Percentiles rank a stretch among this genome's conserved stretches.
phyloP scores from a whole-genome alignment of 495 filamentous ascomycete genomes.

The Penicillium cosmopolitanum region DNA sequence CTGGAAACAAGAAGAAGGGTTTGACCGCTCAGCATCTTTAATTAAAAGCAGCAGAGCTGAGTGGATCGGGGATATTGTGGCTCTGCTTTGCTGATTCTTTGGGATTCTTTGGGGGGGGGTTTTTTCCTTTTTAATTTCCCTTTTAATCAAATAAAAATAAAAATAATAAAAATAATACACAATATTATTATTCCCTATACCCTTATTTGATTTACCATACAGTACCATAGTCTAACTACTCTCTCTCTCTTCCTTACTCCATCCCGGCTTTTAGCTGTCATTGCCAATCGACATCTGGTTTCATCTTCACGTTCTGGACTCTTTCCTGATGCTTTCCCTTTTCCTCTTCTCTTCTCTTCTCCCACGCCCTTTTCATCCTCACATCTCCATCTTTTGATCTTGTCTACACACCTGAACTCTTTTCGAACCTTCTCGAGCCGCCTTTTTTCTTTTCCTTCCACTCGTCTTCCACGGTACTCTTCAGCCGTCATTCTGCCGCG shows the following conservation, averaged over 20 bases:
- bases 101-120: constrained; percentile 1
- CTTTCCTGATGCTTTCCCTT: constrained; percentile 15
- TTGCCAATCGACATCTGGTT: constrained; percentile 2
- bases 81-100: constrained; percentile 7
- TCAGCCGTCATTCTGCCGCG: constrained; percentile 20
- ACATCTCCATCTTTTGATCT: constrained; percentile 8
- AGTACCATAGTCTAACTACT: constrained; percentile 5
- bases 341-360: constrained; percentile 3
- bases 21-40: constrained; percentile 24
- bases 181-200: background rate
- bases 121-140: constrained; percentile 6
- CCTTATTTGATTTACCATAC: background rate
- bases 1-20: background rate
- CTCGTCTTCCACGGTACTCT: constrained; percentile 25
- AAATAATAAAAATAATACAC: no score
- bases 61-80: constrained; percentile 23
- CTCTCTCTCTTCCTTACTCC: background rate
- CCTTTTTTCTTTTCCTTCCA: constrained; percentile 12
- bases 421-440: no score
- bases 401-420: constrained; percentile 17
- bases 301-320: constrained; percentile 17
- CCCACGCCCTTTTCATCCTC: constrained; percentile 7
- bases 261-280: background rate
- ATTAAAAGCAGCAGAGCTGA: constrained; percentile 21
- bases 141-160: no score